Evolutionary conservation across 306 rosid species (phyloP).

Genomic region (apple (Malus domestica)): ASM211411v1 NC_041800.1:28626733-28627232

Average conservation of each 20-base stretch:
- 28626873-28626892: constrained; percentile 21
- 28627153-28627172: constrained; percentile 30
- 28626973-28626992: constrained; percentile 15
- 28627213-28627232: neutral
- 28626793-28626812: constrained; percentile 16
- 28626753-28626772: constrained; percentile 22
- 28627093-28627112: constrained; percentile 38
- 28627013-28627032: neutral
- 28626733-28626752: neutral
- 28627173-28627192: constrained; percentile 3
- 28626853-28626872: constrained; percentile 41
- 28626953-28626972: constrained; percentile 26
- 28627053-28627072: constrained; percentile 20
- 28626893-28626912: neutral
- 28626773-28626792: constrained; percentile 16
- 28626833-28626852: constrained; percentile 62
- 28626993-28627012: constrained; percentile 21
- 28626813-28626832: constrained; percentile 23
- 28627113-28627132: constrained; percentile 37
- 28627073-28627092: constrained; percentile 23
- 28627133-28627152: constrained; percentile 53
- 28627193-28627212: neutral
- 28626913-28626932: constrained; percentile 13
- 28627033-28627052: neutral
- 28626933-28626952: neutral